phyloP scores from a whole-genome alignment of 2,329 filamentous ascomycete genomes.

The Byssochlamys sp. region DNA sequence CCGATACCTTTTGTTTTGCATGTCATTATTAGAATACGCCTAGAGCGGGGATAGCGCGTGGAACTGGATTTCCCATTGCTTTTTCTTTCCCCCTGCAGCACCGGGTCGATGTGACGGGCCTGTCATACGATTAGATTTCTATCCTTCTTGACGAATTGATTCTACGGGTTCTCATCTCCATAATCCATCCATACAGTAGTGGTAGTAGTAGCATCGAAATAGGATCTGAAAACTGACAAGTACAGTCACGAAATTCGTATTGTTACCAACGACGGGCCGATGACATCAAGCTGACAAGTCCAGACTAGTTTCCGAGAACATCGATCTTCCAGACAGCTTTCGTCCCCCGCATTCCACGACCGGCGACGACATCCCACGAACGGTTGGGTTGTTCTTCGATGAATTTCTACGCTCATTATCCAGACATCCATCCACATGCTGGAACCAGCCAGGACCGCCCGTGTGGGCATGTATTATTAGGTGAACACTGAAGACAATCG shows the following conservation, averaged over 20 bases:
- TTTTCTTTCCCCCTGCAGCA: background rate
- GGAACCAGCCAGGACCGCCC: background rate
- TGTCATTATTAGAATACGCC: background rate
- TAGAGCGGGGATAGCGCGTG: background rate
- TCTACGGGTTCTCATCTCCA: background rate
- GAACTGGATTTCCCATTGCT: background rate
- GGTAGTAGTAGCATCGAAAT: too few species aligned
- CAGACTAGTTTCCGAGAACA: background rate
- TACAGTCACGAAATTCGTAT: background rate
- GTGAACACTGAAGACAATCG: background rate
- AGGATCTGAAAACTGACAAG: background rate
- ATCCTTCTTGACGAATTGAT: background rate
- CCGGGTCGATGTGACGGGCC: background rate
- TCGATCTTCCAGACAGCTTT: background rate
- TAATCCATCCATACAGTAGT: too few species aligned
- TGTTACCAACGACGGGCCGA: background rate
- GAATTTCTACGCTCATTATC: background rate
- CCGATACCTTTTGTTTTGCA: background rate
- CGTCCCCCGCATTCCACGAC: background rate
- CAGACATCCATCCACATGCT: background rate
- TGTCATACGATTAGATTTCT: background rate
- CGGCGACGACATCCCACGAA: background rate
- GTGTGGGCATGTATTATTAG: background rate
- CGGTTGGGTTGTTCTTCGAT: background rate
- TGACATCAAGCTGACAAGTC: background rate